A percentile compares a stretch with the other conserved stretches of the same genome.
Conservation (phyloP, 164 flowering plant species). For the Nymphaea colorata region DNA sequence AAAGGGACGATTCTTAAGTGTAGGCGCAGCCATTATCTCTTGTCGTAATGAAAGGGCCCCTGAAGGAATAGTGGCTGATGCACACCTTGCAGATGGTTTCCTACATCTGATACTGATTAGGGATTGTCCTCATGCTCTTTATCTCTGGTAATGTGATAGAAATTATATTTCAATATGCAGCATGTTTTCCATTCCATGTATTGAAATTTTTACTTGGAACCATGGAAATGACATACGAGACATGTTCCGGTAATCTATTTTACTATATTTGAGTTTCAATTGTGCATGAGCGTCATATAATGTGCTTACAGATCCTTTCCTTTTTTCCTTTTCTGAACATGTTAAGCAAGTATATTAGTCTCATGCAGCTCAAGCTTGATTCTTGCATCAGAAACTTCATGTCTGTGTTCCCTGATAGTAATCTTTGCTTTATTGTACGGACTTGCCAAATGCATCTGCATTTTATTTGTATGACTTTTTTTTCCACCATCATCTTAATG, state of each 20-base stretch:
- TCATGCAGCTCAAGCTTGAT: no score
- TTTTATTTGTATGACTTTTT: no score
- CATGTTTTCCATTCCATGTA: constrained; percentile 2
- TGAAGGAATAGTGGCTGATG: constrained; percentile 93
- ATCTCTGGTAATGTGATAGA: constrained; percentile 48
- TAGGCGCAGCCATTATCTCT: constrained; percentile 89
- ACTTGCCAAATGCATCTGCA: no score
- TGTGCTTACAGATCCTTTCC: no score
- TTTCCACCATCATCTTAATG: no score
- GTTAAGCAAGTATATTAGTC: no score
- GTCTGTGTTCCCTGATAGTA: no score
- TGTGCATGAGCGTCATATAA: no score
- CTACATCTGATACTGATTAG: constrained; percentile 70
- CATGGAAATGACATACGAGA: no score
- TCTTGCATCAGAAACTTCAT: no score
- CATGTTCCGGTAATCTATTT: neutral
- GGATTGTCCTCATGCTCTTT: constrained; percentile 70
- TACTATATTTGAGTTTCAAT: neutral
- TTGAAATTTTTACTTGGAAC: neutral
- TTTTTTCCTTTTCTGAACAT: no score
- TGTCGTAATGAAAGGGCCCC: constrained; percentile 91
- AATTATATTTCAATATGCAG: neutral
- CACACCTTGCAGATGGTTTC: constrained; percentile 94
- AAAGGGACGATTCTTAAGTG: constrained; percentile 75
- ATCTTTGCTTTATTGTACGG: no score